Evolutionary conservation across 2,329 filamentous ascomycete genomes (phyloP).

Genomic region (Albifimbria verrucaria): DNA sequence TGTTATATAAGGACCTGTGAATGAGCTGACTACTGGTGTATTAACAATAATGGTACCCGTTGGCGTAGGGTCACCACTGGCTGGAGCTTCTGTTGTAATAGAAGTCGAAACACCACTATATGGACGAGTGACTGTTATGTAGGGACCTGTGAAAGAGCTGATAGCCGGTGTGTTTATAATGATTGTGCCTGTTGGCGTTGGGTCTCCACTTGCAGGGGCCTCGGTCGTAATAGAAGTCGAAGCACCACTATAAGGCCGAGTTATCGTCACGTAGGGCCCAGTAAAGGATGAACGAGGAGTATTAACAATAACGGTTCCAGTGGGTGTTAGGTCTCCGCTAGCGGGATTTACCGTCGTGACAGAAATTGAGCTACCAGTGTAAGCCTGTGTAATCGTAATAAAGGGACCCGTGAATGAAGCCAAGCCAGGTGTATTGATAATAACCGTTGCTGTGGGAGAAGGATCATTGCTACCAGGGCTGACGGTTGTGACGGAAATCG

Average conservation of each 20-base stretch:
- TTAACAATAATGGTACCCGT: conserved; percentile 1
- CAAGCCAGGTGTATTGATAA: neutral
- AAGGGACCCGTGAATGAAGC: conserved; percentile 1
- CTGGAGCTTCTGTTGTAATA: neutral
- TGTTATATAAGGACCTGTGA: neutral
- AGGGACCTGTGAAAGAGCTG: neutral
- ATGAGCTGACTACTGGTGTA: neutral
- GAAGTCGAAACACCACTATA: neutral
- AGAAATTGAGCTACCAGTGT: conserved; percentile 1
- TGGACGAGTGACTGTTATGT: neutral
- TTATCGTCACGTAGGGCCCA: neutral
- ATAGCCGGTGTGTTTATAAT: neutral
- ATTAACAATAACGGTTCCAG: conserved; percentile 8
- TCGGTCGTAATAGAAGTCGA: neutral
- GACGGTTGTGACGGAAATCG: neutral
- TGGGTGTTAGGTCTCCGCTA: neutral
- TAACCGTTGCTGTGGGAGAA: neutral
- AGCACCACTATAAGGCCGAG: neutral
- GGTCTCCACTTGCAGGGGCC: neutral
- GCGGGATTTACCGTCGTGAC: conserved; percentile 2
- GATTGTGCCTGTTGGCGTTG: neutral
- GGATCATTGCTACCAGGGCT: neutral
- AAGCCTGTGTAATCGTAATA: conserved; percentile 1
- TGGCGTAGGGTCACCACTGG: neutral
- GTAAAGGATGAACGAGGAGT: neutral